phyloP scores from a whole-genome alignment of 2,329 filamentous ascomycete species.

The Sclerotinia spermophila region DNA sequence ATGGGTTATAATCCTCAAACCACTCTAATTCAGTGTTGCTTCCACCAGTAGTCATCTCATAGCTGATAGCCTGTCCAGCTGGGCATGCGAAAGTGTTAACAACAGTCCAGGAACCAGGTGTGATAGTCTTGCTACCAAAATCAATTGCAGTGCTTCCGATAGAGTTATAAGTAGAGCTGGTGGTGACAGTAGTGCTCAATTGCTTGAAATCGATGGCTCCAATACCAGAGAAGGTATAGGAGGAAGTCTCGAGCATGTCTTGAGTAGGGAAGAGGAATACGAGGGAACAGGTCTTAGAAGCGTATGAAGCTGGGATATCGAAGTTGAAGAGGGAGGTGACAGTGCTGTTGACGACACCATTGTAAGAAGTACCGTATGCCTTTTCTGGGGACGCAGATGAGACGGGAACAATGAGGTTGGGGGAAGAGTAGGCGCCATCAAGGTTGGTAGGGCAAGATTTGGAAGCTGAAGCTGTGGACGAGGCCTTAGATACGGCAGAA shows the following conservation, averaged over 20 bases:
- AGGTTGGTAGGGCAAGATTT: constrained; percentile 20
- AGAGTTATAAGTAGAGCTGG: constrained; percentile 52
- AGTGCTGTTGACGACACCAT: constrained; percentile 52
- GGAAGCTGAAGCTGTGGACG: background rate
- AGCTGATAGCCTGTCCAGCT: constrained; percentile 49
- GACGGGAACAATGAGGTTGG: constrained; percentile 60
- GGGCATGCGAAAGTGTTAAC: constrained; percentile 53
- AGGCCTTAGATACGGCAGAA: background rate
- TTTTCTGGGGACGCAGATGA: constrained; percentile 51
- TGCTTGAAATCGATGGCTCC: constrained; percentile 52
- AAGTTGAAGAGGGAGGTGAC: constrained; percentile 66
- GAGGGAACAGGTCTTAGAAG: constrained; percentile 50
- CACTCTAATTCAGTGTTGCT: constrained; percentile 51
- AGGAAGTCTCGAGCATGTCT: constrained; percentile 55
- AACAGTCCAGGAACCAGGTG: constrained; percentile 52
- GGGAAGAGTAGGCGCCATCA: constrained; percentile 49
- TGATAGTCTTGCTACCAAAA: constrained; percentile 44
- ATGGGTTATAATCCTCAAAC: constrained; percentile 61
- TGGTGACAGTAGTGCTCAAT: constrained; percentile 44
- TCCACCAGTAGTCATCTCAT: constrained; percentile 46
- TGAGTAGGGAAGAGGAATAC: constrained; percentile 62
- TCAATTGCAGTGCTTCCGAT: constrained; percentile 45
- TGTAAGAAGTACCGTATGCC: constrained; percentile 51
- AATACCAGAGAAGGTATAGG: constrained; percentile 51
- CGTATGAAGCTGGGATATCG: constrained; percentile 53